These are phyloP conservation scores for Clavispora asparagi DNA, from an alignment of 805 yeast species.

Conservation along the genomic window DNA sequence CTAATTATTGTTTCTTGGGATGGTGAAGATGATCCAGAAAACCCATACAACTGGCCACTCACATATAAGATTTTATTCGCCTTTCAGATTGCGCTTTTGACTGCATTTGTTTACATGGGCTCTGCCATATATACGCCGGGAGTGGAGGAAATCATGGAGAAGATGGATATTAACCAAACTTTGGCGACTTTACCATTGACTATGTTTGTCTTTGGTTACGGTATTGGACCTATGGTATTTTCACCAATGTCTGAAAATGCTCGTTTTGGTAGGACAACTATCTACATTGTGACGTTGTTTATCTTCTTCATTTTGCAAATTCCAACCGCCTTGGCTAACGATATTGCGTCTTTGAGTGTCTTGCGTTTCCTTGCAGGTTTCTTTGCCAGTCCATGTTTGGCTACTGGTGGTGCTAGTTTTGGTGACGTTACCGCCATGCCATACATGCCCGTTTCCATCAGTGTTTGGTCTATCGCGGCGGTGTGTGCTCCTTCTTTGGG, in stretches of 20 bases:
- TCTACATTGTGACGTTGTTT: conserved; percentile 43
- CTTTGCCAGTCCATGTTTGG: conserved; percentile 51
- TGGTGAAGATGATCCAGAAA: conserved; percentile 46
- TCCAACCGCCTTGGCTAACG: conserved; percentile 46
- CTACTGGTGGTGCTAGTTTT: conserved; percentile 55
- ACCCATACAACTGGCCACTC: conserved; percentile 55
- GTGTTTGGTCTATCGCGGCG: conserved; percentile 49
- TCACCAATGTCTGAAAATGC: conserved; percentile 57
- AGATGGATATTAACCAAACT: conserved; percentile 40
- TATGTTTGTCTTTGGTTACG: conserved; percentile 55
- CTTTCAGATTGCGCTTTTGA: conserved; percentile 36
- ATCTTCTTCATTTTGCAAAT: conserved; percentile 48
- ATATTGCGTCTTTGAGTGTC: conserved; percentile 45
- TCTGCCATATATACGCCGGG: conserved; percentile 54
- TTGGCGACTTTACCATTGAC: conserved; percentile 48
- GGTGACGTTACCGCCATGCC: conserved; percentile 45
- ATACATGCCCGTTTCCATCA: conserved; percentile 41
- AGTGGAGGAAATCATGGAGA: conserved; percentile 37
- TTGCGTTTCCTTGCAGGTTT: conserved; percentile 50
- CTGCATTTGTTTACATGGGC: conserved; percentile 50
- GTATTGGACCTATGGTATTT: conserved; percentile 52
- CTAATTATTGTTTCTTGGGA: conserved; percentile 25
- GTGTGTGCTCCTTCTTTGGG: conserved; percentile 52
- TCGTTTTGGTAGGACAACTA: conserved; percentile 45
- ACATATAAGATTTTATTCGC: conserved; percentile 34